phyloP scores from a whole-genome alignment of 1,139 yeast genomes.

The Magnusiomyces sp. region DNA sequence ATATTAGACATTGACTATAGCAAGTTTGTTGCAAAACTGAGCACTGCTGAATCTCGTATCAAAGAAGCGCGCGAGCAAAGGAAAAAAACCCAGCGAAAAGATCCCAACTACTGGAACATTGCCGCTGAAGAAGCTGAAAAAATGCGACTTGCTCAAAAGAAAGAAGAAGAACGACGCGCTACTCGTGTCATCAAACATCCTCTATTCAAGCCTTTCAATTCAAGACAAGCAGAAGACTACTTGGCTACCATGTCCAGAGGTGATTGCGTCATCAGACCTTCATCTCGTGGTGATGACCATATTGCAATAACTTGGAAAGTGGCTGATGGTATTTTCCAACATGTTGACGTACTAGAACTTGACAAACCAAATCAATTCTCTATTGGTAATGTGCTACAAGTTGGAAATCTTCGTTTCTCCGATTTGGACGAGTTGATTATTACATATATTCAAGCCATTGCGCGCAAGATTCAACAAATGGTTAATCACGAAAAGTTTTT shows the following conservation, averaged over 20 bases:
- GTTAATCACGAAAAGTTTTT: constrained; percentile 82
- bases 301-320: constrained; percentile 96
- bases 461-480: constrained; percentile 78
- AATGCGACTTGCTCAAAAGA: constrained; percentile 42
- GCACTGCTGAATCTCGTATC: constrained; percentile 60
- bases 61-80: constrained; percentile 42
- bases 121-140: constrained; percentile 62
- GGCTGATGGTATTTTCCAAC: constrained; percentile 84
- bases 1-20: constrained; percentile 63
- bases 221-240: constrained; percentile 85
- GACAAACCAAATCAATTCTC: constrained; percentile 55
- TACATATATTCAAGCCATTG: constrained; percentile 79
- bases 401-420: constrained; percentile 60
- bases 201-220: constrained; percentile 72
- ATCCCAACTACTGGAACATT: constrained; percentile 72
- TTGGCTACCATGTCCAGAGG: constrained; percentile 87
- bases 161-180: constrained; percentile 45
- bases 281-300: constrained; percentile 81
- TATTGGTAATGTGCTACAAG: constrained; percentile 53
- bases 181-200: constrained; percentile 87
- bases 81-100: constrained; percentile 39
- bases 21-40: constrained; percentile 63
- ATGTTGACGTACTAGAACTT: constrained; percentile 74
- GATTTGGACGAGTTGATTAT: constrained; percentile 92
- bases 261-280: constrained; percentile 89